Evolutionary conservation across 2,329 filamentous ascomycete species (phyloP).

Genomic region (Fusarium veterinarium): DNA sequence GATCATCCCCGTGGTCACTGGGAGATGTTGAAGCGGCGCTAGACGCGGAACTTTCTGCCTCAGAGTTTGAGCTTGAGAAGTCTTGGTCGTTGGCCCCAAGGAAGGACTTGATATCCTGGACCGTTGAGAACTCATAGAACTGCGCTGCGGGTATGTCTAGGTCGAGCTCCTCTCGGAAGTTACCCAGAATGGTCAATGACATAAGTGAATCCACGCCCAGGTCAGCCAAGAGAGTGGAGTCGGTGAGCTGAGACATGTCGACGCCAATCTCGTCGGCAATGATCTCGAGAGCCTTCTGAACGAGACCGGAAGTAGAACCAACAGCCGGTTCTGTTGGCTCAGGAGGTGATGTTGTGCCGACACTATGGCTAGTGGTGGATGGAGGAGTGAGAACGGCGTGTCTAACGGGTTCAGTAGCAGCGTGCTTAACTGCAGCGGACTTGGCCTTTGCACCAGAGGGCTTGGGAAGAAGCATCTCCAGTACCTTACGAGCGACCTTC

Average conservation of each 20-base stretch:
- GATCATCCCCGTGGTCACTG: not conserved
- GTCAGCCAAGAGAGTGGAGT: slow-evolving; percentile 61
- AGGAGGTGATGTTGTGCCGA: rapidly evolving
- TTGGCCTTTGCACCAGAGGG: not conserved
- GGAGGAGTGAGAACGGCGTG: not conserved
- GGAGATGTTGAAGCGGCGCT: not conserved
- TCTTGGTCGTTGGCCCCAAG: not conserved
- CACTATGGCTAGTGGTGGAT: rapidly evolving
- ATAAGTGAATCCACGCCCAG: slow-evolving; percentile 71
- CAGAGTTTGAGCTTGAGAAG: not conserved
- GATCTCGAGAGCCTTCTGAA: not conserved
- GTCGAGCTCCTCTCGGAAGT: slow-evolving; percentile 65
- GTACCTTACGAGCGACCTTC: not conserved
- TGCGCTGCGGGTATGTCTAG: slow-evolving; percentile 45
- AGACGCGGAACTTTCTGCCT: not conserved
- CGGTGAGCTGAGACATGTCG: slow-evolving; percentile 71
- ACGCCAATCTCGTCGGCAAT: slow-evolving; percentile 65
- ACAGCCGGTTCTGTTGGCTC: not conserved
- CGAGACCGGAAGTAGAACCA: rapidly evolving
- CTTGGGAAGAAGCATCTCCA: not conserved
- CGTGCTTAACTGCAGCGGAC: rapidly evolving
- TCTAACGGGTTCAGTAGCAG: rapidly evolving
- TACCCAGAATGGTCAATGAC: slow-evolving; percentile 66
- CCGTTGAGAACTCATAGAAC: not conserved
- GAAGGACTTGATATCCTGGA: not conserved